Evolutionary conservation across 2,329 filamentous ascomycete species (phyloP).

Genomic region (Aspergillus amoenus): DNA sequence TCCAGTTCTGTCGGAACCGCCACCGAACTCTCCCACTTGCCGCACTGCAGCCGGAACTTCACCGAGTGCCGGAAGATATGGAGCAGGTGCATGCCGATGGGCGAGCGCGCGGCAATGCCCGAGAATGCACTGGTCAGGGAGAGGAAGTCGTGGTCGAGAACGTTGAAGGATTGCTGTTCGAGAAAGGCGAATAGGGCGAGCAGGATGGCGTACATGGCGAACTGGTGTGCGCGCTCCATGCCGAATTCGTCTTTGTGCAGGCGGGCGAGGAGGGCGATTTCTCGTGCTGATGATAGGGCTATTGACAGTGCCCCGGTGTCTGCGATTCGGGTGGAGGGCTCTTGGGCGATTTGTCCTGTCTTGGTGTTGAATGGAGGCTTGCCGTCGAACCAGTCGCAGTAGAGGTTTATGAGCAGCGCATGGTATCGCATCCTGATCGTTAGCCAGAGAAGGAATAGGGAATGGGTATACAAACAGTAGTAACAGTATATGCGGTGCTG

Average conservation of each 20-base stretch:
- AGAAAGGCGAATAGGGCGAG: constrained; percentile 27
- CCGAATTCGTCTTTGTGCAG: constrained; percentile 25
- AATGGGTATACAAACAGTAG: constrained; percentile 10
- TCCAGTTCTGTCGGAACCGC: constrained; percentile 17
- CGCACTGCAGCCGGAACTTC: constrained; percentile 17
- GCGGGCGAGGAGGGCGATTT: constrained; percentile 23
- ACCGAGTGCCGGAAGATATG: constrained; percentile 28
- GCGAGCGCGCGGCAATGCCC: constrained; percentile 24
- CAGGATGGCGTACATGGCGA: constrained; percentile 28
- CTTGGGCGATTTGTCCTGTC: not conserved
- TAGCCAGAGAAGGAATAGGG: no score
- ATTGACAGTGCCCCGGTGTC: constrained; percentile 8
- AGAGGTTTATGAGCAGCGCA: constrained; percentile 26
- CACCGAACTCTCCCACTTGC: constrained; percentile 8
- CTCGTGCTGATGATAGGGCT: constrained; percentile 20
- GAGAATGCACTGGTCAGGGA: constrained; percentile 25
- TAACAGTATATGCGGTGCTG: constrained; percentile 17
- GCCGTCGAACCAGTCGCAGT: constrained; percentile 18
- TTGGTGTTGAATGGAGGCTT: constrained; percentile 1
- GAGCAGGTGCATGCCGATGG: constrained; percentile 24
- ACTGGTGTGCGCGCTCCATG: constrained; percentile 26
- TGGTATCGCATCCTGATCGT: constrained; percentile 27
- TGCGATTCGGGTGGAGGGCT: not conserved
- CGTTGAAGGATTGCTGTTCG: constrained; percentile 20
- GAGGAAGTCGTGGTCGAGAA: constrained; percentile 27